These are phyloP conservation scores for Termitomyces sp. DNA, from an alignment of 768 basidiomycete species.

Conservation along the genomic window DNA sequence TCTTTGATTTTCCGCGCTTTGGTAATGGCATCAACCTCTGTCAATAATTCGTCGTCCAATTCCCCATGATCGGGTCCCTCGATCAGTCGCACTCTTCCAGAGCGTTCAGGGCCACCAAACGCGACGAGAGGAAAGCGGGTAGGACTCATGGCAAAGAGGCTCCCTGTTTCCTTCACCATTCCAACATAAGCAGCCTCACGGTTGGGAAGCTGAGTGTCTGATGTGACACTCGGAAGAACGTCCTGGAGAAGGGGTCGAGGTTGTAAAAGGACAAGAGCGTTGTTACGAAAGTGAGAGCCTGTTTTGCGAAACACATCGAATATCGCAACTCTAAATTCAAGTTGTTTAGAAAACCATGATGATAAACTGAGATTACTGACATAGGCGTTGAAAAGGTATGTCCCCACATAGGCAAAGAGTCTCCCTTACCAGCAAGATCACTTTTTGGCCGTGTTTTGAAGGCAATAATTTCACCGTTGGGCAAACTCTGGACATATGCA, in stretches of 20 bases:
- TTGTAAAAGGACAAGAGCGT: constrained; percentile 81
- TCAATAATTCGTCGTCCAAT: constrained; percentile 25
- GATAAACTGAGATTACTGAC: constrained; percentile 33
- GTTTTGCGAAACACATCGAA: constrained; percentile 63
- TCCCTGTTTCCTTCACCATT: constrained; percentile 60
- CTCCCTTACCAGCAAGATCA: constrained; percentile 14
- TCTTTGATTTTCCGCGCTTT: constrained; percentile 31
- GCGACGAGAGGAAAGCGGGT: constrained; percentile 76
- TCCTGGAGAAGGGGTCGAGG: constrained; percentile 74
- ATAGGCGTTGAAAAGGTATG: constrained; percentile 57
- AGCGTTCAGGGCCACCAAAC: constrained; percentile 38
- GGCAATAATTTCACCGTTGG: constrained; percentile 73
- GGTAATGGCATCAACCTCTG: constrained; percentile 40
- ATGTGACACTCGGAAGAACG: constrained; percentile 55
- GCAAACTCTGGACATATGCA: constrained; percentile 73
- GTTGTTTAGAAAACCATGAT: neutral
- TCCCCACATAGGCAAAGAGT: constrained; percentile 50
- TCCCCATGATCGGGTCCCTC: constrained; percentile 17
- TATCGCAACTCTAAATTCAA: constrained; percentile 60
- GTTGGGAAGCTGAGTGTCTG: constrained; percentile 35
- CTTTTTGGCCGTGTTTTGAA: constrained; percentile 44
- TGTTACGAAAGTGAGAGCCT: constrained; percentile 16
- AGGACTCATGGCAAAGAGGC: constrained; percentile 84
- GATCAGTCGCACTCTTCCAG: constrained; percentile 15
- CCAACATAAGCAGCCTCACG: constrained; percentile 77